Percentiles rank a stretch among this genome's conserved stretches.
Evolutionary conservation across 257 asterid genomes (phyloP).

Genomic region (Solanum tarapatanum): DNA sequence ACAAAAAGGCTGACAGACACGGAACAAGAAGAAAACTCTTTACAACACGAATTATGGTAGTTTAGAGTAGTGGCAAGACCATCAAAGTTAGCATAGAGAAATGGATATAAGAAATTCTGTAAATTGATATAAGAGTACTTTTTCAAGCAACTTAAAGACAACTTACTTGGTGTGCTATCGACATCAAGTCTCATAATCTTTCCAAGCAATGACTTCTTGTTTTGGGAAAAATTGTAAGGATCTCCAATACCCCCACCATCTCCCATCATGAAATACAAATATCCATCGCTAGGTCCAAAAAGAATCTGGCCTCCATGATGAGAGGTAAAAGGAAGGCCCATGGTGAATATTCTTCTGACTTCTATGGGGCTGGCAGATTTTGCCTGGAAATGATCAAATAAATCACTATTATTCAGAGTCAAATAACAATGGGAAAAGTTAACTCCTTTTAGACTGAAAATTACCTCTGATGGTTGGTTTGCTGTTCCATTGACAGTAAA

Average conservation of each 20-base stretch:
- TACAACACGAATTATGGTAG: not conserved
- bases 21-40: not conserved
- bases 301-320: slow-evolving; percentile 91
- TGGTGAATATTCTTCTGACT: slow-evolving; percentile 77
- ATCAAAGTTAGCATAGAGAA: not conserved
- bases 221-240: slow-evolving; percentile 76
- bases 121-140: not conserved
- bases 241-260: slow-evolving; percentile 80
- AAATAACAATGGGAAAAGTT: not conserved
- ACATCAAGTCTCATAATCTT: slow-evolving; percentile 90
- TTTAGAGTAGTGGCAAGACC: not conserved
- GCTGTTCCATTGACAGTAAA: slow-evolving; percentile 52
- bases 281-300: slow-evolving; percentile 86
- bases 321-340: slow-evolving; percentile 76
- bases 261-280: slow-evolving; percentile 94
- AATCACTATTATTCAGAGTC: not conserved
- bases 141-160: not conserved
- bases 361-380: slow-evolving; percentile 55
- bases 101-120: not conserved
- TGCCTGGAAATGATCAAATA: slow-evolving; percentile 30
- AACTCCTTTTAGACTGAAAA: not conserved
- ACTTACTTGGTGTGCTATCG: slow-evolving; percentile 73
- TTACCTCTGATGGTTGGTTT: slow-evolving; percentile 50
- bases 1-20: not conserved
- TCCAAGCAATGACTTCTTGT: slow-evolving; percentile 87